Evolutionary conservation across 352 stramenopile genomes (phyloP).

Genomic region (Blastocystis sp.): DNA sequence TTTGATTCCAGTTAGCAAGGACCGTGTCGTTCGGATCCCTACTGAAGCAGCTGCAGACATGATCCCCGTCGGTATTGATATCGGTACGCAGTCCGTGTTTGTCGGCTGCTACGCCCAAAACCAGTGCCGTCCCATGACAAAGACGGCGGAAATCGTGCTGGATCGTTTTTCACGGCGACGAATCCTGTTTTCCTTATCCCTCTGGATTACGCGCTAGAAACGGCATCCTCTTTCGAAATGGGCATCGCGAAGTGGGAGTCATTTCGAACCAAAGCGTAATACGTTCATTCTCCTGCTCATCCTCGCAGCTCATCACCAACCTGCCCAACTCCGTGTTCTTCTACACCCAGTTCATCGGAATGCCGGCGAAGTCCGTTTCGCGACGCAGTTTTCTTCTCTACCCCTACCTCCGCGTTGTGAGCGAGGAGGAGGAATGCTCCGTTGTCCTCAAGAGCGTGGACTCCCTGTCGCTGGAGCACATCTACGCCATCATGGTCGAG

Average conservation of each 20-base stretch:
- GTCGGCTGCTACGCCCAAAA: background rate
- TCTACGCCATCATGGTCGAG: constrained; percentile 1
- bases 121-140: too few relatives aligned
- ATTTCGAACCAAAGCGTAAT: background rate
- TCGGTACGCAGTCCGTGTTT: constrained; percentile 7
- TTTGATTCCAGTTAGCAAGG: background rate
- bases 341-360: constrained; percentile 12
- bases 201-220: background rate
- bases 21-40: too few relatives aligned
- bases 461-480: background rate
- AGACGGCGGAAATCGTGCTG: background rate
- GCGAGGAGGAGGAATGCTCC: background rate
- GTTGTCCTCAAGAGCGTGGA: background rate
- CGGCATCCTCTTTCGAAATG: background rate
- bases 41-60: background rate
- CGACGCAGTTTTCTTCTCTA: background rate
- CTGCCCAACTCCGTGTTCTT: background rate
- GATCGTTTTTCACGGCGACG: background rate
- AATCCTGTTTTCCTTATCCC: background rate
- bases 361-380: background rate
- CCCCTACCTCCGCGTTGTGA: background rate
- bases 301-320: background rate
- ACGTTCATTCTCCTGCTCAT: background rate
- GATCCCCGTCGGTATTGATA: constrained; percentile 14
- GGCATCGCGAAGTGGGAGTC: background rate